phyloP scores from a whole-genome alignment of 2,329 filamentous ascomycete genomes.

The Uncinocarpus reesii region DNA sequence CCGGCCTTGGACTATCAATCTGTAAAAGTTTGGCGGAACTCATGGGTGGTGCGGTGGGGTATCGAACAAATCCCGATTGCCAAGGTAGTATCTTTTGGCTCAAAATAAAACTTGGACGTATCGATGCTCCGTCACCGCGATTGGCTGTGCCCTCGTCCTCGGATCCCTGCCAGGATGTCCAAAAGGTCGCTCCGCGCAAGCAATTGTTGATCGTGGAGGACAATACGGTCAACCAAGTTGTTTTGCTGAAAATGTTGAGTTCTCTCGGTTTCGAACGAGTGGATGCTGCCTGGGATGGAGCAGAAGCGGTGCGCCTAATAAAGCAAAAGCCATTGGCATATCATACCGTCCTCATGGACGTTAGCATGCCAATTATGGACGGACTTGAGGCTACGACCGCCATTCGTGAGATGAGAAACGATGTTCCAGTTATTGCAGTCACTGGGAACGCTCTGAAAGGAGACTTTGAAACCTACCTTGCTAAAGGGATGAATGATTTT shows the following conservation, averaged over 20 bases:
- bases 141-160: conserved; percentile 12
- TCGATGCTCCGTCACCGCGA: neutral
- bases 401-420: conserved; percentile 32
- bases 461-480: conserved; percentile 45
- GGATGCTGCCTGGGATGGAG: conserved; percentile 37
- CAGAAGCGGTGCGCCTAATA: conserved; percentile 36
- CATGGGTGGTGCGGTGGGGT: conserved; percentile 47
- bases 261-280: conserved; percentile 36
- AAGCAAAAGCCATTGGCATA: conserved; percentile 36
- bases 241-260: conserved; percentile 31
- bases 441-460: conserved; percentile 49
- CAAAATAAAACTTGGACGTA: conserved; percentile 26
- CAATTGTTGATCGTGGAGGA: conserved; percentile 36
- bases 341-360: conserved; percentile 40
- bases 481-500: conserved; percentile 48
- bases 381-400: conserved; percentile 37
- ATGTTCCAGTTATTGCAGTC: conserved; percentile 45
- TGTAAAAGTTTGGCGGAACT: conserved; percentile 48
- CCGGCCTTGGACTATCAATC: conserved; percentile 48
- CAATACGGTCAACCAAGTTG: conserved; percentile 36
- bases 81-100: conserved; percentile 47
- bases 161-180: conserved; percentile 26
- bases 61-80: conserved; percentile 35
- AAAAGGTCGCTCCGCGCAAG: conserved; percentile 32
- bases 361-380: conserved; percentile 40